Conservation (phyloP, 331 rosid genomes). For the Prunus yedoensis region DNA sequence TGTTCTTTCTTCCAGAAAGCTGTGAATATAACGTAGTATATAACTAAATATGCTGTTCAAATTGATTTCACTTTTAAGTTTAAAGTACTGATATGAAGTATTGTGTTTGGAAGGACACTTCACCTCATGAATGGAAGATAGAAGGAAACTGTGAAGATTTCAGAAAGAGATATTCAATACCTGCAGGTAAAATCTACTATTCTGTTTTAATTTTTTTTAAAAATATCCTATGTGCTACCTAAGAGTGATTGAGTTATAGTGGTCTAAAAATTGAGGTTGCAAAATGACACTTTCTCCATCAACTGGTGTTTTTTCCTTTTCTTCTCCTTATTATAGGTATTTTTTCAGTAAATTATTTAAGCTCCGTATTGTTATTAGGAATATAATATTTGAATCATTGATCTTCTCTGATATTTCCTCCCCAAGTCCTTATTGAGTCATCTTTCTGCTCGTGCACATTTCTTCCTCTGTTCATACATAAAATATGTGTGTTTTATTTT, state of each 20-base stretch:
- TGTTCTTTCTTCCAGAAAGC: neutral
- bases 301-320: neutral
- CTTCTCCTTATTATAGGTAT: neutral
- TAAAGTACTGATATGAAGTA: conserved; percentile 18
- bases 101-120: conserved; percentile 48
- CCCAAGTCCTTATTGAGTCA: neutral
- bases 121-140: conserved; percentile 45
- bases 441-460: neutral
- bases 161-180: conserved; percentile 49
- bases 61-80: conserved; percentile 6
- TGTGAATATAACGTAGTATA: neutral
- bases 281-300: neutral
- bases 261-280: neutral
- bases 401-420: neutral
- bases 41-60: neutral
- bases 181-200: conserved; percentile 50
- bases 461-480: neutral
- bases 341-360: too few relatives aligned
- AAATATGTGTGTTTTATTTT: conserved; percentile 25
- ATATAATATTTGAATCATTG: neutral
- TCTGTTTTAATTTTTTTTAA: neutral
- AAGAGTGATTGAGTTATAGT: neutral
- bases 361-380: too few relatives aligned
- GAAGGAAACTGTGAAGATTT: conserved; percentile 61
- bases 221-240: neutral